Base-by-base conservation (phyloP, 192 early-diverging fungal species). In the Phycomyces nitens region DNA sequence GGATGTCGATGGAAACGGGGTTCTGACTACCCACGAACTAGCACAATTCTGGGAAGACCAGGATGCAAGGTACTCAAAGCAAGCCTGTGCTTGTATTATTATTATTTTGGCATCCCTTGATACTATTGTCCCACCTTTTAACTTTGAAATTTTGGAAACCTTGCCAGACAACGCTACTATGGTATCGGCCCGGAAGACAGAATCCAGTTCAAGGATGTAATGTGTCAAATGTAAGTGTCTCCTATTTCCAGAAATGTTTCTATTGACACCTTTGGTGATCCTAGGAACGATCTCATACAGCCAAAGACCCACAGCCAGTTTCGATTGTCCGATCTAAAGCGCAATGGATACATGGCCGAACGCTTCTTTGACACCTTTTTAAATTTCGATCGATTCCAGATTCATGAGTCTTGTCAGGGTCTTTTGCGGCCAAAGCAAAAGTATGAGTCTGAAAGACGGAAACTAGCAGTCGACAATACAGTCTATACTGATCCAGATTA, bases 1-100 rank as follows among this genome's bases (percentile, higher is more conserved):
- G 72, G 96, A 98, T 70, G 68, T 88, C 14, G 94, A 98, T 70
- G 89, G 88, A 9, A 94, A 97, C 71, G 96, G 96, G 14, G 65
- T 88, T 2, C 73, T 98, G 14, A 84, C 87, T 21, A 80, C 90
- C n/a, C 89, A 91, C 66, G 96, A 98, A 69, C 71, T 98, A 3
- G 78, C 86, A 49, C 81, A 89, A 55, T 92, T 95, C 67, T 98
- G 84, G 72, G 85, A 89, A 47, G 92, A 98, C 69, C 94, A 96
- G 72, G 74, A 29, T 20, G 16, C 39, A 42, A 68, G 49, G 61
- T 67, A 69, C 29, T 34, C 29, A 34, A 34, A 5, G 29, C 2
- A 5, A 34, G 7, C 29, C n/a, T n/a, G n/a, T n/a, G n/a, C n/a
- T n/a, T n/a, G n/a, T n/a, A n/a, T n/a, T n/a, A n/a, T n/a, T n/a